Evolutionary conservation across 1,284 basidiomycete species (phyloP).

Genomic region (Gymnopus androsaceus): DNA sequence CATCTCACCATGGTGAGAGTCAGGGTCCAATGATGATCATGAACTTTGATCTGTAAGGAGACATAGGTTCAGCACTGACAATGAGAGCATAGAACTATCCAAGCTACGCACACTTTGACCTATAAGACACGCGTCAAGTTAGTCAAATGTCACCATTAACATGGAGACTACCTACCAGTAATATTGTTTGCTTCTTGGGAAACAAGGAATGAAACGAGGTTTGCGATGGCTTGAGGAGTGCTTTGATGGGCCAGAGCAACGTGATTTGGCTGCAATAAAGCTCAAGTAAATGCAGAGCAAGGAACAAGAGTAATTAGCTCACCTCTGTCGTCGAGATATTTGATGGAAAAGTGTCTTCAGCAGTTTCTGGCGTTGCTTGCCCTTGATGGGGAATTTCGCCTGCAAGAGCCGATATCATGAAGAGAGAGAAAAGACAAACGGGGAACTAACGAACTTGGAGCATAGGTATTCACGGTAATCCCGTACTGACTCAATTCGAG

Average conservation of each 20-base stretch:
- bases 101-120: not conserved
- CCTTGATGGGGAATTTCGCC: not conserved
- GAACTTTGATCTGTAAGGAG: not conserved
- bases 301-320: not conserved
- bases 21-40: too few relatives aligned
- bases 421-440: not conserved
- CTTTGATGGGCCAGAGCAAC: not conserved
- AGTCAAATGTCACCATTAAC: not conserved
- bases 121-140: not conserved
- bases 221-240: constrained; percentile 25
- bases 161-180: constrained; percentile 19
- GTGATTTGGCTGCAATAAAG: not conserved
- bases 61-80: not conserved
- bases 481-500: constrained; percentile 28
- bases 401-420: not conserved
- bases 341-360: not conserved
- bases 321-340: not conserved
- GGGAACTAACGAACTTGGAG: constrained; percentile 17
- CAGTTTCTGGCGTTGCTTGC: not conserved
- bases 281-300: not conserved
- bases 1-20: too few relatives aligned
- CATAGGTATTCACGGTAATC: constrained; percentile 35
- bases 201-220: constrained; percentile 29
- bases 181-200: constrained; percentile 25
- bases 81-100: too few relatives aligned